Conservation (phyloP, 2,329 filamentous ascomycete genomes). For the Neopestalotiopsis rosae region DNA sequence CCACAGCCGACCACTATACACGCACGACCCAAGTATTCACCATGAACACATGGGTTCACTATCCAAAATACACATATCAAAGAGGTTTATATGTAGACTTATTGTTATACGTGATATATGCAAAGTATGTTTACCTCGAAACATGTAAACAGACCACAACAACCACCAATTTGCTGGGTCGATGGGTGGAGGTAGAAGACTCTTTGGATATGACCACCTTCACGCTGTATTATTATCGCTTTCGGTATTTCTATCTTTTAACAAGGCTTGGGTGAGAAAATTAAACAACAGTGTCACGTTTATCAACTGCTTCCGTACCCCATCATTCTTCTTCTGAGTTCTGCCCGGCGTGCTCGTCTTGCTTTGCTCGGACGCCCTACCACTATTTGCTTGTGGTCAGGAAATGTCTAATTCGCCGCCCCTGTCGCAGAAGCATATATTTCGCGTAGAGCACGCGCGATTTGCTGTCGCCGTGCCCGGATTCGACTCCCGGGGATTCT, state of each 20-base stretch:
- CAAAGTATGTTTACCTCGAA: no score
- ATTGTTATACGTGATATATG: no score
- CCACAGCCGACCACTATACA: no score
- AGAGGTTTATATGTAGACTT: no score
- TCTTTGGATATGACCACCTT: neutral
- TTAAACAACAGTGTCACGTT: neutral
- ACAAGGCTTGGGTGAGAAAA: neutral
- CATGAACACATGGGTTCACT: no score
- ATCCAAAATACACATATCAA: no score
- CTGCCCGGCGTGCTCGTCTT: neutral
- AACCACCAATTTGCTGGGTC: no score
- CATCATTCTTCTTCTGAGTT: neutral
- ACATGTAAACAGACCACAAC: no score
- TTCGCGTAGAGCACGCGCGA: neutral
- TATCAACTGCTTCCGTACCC: neutral
- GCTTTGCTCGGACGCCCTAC: neutral
- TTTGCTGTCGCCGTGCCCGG: neutral
- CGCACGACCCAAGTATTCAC: no score
- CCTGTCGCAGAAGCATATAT: neutral
- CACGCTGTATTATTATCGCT: constrained; percentile 16
- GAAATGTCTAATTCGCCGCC: neutral
- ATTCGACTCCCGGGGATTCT: neutral
- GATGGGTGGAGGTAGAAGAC: neutral
- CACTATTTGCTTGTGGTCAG: neutral
- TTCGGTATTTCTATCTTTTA: neutral